A percentile compares a stretch with the other conserved stretches of the same genome.
Conservation (phyloP, 2,329 filamentous ascomycete genomes). For the Alternaria postmessia region DNA sequence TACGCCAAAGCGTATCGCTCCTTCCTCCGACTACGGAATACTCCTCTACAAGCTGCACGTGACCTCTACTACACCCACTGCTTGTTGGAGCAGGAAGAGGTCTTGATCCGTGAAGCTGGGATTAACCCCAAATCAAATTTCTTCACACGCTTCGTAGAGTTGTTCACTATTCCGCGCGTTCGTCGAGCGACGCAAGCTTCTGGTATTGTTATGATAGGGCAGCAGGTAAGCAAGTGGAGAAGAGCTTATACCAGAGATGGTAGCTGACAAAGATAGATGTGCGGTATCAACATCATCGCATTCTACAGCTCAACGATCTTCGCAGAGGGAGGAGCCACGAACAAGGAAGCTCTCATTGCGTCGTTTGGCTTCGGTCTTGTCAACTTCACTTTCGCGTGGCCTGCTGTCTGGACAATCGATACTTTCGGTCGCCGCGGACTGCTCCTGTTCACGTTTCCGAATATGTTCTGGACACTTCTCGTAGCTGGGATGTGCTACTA, state of each 20-base stretch:
- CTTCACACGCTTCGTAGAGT: conserved; percentile 59
- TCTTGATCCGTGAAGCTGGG: conserved; percentile 43
- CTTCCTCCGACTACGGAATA: conserved; percentile 50
- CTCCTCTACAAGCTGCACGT: conserved; percentile 52
- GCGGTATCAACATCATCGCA: conserved; percentile 60
- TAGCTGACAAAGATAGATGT: conserved; percentile 51
- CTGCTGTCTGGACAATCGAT: conserved; percentile 65
- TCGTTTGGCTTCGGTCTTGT: conserved; percentile 67
- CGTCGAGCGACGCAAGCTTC: conserved; percentile 78
- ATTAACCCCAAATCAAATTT: conserved; percentile 48
- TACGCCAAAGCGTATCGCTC: conserved; percentile 52
- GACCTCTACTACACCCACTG: conserved; percentile 55
- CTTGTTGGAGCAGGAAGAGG: conserved; percentile 47
- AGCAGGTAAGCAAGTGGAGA: conserved; percentile 52
- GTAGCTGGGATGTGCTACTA: conserved; percentile 62
- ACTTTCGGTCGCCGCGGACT: conserved; percentile 61
- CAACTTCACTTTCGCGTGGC: conserved; percentile 67
- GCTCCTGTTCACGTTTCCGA: conserved; percentile 58
- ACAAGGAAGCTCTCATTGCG: conserved; percentile 58
- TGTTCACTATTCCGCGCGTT: conserved; percentile 73
- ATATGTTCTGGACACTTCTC: conserved; percentile 60
- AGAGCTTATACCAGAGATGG: background rate
- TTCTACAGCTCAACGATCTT: conserved; percentile 63
- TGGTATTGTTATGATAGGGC: conserved; percentile 77
- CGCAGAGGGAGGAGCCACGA: conserved; percentile 55